Conservation (phyloP, 192 early-diverging fungal species). For the Coemansia sp. region DNA sequence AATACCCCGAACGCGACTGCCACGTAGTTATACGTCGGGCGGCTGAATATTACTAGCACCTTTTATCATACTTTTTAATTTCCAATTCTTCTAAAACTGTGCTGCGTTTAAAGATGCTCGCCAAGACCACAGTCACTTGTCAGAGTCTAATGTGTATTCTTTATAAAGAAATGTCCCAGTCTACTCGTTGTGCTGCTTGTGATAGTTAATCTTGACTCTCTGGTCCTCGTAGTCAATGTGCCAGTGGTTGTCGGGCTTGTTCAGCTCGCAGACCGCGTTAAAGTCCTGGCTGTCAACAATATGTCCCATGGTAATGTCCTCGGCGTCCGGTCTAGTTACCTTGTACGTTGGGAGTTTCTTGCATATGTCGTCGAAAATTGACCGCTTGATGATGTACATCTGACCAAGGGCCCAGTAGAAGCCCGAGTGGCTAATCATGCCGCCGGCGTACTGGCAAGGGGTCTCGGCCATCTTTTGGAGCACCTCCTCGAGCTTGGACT, state of each 20-base stretch:
- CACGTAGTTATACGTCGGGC: constrained; percentile 5
- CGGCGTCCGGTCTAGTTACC: neutral
- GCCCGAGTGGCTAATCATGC: neutral
- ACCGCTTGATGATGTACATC: neutral
- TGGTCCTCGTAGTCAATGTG: neutral
- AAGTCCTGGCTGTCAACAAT: neutral
- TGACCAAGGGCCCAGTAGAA: constrained; percentile 2
- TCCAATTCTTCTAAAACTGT: no score
- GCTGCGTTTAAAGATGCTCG: no score
- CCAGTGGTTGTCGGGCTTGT: neutral
- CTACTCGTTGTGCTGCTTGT: constrained; percentile 1
- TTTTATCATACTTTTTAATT: neutral
- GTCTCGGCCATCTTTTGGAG: neutral
- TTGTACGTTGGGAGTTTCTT: neutral
- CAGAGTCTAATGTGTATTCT: no score
- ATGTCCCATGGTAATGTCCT: neutral
- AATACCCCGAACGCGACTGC: constrained; percentile 28
- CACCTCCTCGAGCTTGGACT: neutral
- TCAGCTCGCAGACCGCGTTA: neutral
- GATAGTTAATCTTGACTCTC: neutral
- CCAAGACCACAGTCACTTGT: no score
- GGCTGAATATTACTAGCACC: neutral
- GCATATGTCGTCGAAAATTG: neutral
- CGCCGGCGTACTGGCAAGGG: neutral
- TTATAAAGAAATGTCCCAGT: no score